A percentile compares a stretch with the other conserved stretches of the same genome.
Evolutionary conservation across 441 rosid genomes (phyloP).

Genomic region (Mallotus japonicus): DNA sequence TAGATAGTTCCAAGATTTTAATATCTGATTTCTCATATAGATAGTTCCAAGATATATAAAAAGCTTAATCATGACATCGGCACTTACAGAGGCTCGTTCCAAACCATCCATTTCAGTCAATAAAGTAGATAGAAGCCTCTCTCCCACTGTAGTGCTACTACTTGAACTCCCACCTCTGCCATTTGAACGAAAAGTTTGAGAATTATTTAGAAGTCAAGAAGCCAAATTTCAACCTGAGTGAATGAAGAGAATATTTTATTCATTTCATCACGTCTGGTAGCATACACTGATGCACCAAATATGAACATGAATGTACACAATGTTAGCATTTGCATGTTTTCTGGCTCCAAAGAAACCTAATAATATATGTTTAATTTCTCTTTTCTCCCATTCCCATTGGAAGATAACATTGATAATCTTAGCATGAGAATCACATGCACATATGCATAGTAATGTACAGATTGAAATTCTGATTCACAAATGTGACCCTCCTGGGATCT

Average conservation of each 20-base stretch:
- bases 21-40: too few species aligned
- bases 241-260: not conserved
- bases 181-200: conserved; percentile 15
- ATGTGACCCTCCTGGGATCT: not conserved
- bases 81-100: conserved; percentile 71
- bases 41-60: too few species aligned
- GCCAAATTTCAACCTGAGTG: not conserved
- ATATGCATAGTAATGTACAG: not conserved
- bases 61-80: conserved; percentile 8
- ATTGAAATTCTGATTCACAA: not conserved
- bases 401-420: not conserved
- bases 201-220: not conserved
- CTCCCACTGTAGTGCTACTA: conserved; percentile 64
- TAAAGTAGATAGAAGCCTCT: conserved; percentile 87
- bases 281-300: not conserved
- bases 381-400: not conserved
- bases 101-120: conserved; percentile 97
- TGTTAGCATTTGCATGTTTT: not conserved
- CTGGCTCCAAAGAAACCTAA: not conserved
- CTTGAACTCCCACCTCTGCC: conserved; percentile 71
- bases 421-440: not conserved
- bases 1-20: not conserved
- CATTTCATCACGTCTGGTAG: not conserved
- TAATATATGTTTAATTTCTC: not conserved
- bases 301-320: not conserved